Base-by-base conservation (phyloP, 805 yeast genomes). In the Pichia manshurica region DNA sequence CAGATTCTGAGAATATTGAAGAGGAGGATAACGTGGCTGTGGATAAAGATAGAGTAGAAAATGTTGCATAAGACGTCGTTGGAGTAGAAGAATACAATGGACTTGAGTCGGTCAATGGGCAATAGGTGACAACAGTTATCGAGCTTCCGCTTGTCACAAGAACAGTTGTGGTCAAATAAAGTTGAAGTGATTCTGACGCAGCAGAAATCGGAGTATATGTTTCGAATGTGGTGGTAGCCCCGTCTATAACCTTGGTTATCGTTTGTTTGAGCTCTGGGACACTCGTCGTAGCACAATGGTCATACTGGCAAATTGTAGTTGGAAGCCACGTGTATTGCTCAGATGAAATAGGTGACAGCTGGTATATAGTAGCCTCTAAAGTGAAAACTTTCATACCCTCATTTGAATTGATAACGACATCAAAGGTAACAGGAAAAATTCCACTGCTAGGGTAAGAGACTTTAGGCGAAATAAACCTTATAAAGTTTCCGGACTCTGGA, bases 111-210 rank as follows among this genome's bases (percentile, higher is more conserved):
- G 59, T 43, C 17, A 56, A 16, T 15, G 58, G 54, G 22, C 55
- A 49, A 29, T 51, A 52, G 5, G 59, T 55, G 3, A 59, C 55
- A 12, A 56, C 45, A 17, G 34, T 48, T 9, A 53, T 49, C 13
- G 51, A 41, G 2, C 23, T 34, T 20, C 60, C 60, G 34, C 47
- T 42, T 33, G 51, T 38, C 19, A 49, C 48, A 1, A 49, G 41
- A 25, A 46, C 42, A 22, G 50, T 53, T 16, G 56, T 50, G 28
- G 56, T 53, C 20, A n/a, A 19, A n/a, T 37, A 39, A 2, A 47
- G 39, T 19, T 48, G 46, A 22, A 49, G 29, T 17, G 42, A 8
- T 1, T 10, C 25, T 6, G 46, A 19, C 7, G 20, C 38, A 13
- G 22, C 37, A 13, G 43, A 29, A 21, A 52, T 31, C 2, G 48